Conservation (phyloP, 1,284 basidiomycete species). For the Inonotus obliquus region DNA sequence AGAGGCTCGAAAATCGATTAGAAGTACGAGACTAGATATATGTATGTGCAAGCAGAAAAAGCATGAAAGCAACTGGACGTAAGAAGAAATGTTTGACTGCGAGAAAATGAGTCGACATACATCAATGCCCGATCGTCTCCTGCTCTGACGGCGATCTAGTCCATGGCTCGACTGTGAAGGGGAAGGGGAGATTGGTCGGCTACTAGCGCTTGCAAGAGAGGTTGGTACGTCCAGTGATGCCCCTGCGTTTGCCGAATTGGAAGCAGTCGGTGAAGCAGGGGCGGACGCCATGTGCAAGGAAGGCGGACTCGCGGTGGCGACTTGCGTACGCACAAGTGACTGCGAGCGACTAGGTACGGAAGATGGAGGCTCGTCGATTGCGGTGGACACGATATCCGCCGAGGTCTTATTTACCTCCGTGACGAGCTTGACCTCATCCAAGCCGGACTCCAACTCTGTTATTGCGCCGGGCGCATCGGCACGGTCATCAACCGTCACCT, state of each 20-base stretch:
- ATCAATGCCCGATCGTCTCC: slow-evolving; percentile 17
- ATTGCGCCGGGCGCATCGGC: not conserved
- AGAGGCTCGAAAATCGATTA: slow-evolving; percentile 74
- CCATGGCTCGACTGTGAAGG: slow-evolving; percentile 7
- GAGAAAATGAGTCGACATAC: slow-evolving; percentile 6
- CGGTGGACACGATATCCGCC: not conserved
- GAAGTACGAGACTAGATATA: slow-evolving; percentile 47
- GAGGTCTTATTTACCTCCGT: not conserved
- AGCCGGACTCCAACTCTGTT: not conserved
- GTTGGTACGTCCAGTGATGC: slow-evolving; percentile 12
- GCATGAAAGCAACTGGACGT: not conserved
- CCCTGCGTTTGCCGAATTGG: not conserved
- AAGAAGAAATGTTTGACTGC: not conserved
- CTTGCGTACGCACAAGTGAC: not conserved
- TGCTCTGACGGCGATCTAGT: slow-evolving; percentile 14
- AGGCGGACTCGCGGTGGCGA: slow-evolving; percentile 1
- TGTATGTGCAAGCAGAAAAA: not conserved
- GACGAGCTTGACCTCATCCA: not conserved
- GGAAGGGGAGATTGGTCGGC: slow-evolving; percentile 5
- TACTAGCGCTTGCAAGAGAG: slow-evolving; percentile 4
- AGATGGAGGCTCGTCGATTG: slow-evolving; percentile 6
- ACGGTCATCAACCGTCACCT: slow-evolving; percentile 1
- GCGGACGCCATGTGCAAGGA: slow-evolving; percentile 1
- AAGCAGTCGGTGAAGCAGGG: slow-evolving; percentile 7
- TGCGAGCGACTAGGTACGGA: not conserved